Conservation (phyloP, 2,329 filamentous ascomycete genomes). For the Monosporascus sp. region DNA sequence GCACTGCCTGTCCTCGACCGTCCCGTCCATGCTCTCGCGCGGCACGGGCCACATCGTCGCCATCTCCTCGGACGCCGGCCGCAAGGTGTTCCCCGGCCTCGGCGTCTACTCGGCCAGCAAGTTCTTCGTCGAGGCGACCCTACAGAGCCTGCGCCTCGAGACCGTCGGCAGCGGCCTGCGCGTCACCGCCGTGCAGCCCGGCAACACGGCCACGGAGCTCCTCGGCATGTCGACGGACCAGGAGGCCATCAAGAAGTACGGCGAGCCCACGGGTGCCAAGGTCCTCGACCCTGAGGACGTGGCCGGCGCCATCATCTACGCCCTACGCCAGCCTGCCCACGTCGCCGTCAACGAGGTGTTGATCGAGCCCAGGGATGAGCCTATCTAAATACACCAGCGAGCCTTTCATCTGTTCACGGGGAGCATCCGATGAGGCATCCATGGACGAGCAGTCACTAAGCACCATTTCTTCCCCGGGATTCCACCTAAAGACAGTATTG, state of each 20-base stretch:
- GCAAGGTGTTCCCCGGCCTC: slow-evolving; percentile 75
- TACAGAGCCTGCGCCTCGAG: slow-evolving; percentile 71
- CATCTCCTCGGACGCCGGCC: slow-evolving; percentile 76
- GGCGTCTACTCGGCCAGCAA: slow-evolving; percentile 81
- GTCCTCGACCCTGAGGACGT: slow-evolving; percentile 71
- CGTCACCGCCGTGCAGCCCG: slow-evolving; percentile 71
- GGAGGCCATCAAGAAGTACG: slow-evolving; percentile 75
- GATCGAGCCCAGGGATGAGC: slow-evolving; percentile 73
- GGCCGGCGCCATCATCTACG: slow-evolving; percentile 67
- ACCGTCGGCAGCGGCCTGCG: slow-evolving; percentile 68
- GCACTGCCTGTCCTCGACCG: slow-evolving; percentile 63
- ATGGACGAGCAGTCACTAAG: too few relatives aligned
- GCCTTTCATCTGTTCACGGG: too few relatives aligned
- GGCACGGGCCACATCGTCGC: slow-evolving; percentile 70
- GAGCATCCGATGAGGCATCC: too few relatives aligned
- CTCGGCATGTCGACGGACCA: slow-evolving; percentile 69
- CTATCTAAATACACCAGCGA: slow-evolving; percentile 43
- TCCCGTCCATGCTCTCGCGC: slow-evolving; percentile 67
- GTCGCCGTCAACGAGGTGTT: slow-evolving; percentile 77
- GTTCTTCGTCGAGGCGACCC: slow-evolving; percentile 78
- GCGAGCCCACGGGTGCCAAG: slow-evolving; percentile 68
- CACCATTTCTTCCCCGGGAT: too few relatives aligned
- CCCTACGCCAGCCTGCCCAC: slow-evolving; percentile 67
- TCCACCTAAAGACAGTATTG: too few relatives aligned
- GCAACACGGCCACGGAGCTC: slow-evolving; percentile 70